These are phyloP conservation scores for Calycina marina DNA, from an alignment of 2,329 filamentous ascomycete genomes.

Conservation along the genomic window DNA sequence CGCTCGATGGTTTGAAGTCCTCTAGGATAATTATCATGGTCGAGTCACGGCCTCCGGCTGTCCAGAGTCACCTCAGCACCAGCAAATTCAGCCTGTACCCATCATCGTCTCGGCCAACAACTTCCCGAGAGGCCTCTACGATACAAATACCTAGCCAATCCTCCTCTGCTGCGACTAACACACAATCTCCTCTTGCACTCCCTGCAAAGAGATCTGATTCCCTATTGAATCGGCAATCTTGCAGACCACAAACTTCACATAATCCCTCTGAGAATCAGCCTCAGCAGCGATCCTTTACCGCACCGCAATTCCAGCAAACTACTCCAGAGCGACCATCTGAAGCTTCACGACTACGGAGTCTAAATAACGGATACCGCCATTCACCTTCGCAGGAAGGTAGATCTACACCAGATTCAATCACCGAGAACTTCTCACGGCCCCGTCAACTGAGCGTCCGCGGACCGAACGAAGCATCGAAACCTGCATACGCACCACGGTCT, in stretches of 20 bases:
- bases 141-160: no score
- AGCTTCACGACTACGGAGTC: constrained; percentile 19
- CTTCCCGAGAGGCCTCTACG: no score
- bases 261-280: constrained; percentile 9
- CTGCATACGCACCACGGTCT: constrained; percentile 11
- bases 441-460: constrained; percentile 16
- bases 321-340: constrained; percentile 20
- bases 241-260: constrained; percentile 16
- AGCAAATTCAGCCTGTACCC: no score
- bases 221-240: constrained; percentile 2
- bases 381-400: constrained; percentile 15
- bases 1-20: no score
- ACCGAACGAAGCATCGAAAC: constrained; percentile 17
- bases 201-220: neutral
- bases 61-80: no score
- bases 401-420: constrained; percentile 10
- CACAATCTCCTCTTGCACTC: no score
- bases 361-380: constrained; percentile 21
- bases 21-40: no score
- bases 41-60: no score
- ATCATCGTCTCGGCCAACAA: no score
- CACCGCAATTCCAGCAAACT: constrained; percentile 10
- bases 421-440: constrained; percentile 20
- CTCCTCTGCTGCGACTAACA: no score
- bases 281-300: constrained; percentile 12